Evolutionary conservation across 257 asterid genomes (phyloP), one percentile per base, ranked within the genome.

Genomic region (Lantana camara): DNA sequence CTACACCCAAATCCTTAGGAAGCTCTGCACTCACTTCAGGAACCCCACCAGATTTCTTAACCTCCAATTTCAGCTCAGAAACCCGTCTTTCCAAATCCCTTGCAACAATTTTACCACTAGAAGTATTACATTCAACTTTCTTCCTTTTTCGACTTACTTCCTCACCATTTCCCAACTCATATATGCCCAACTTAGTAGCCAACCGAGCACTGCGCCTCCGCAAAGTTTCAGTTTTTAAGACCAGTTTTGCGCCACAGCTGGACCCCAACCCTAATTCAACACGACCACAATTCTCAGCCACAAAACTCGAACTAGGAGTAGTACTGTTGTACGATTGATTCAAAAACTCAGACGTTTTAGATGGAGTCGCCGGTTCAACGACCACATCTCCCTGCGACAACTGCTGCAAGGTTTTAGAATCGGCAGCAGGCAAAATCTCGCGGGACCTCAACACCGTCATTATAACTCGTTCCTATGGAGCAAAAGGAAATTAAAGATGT

Each of bases 381-480:
- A 32, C 74, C 67, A 45, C 80, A 22, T 40, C 68, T 22, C 63
- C 79, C 14, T 14, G 27, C 32, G 60, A 50, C 53, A 63, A 47
- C 1, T 75, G 75, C 46, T 49, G 65, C 21, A 68, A 48, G 27
- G 50, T 14, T 60, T 72, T 71, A n/a, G 75, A 22, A 50, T 73
- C 21, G 34, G 52, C 41, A 5, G 69, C 34, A 7, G 83, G 20
- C 58, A 34, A 22, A 50, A 70, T 66, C 58, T 73, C 66, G 35
- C 90, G 80, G 16, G 94, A 87, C 82, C 98, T 82, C 77, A 78
- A 48, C 35, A 75, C 82, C 46, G 84, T 77, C 96, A 89, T 92
- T 62, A 14, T 40, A 42, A 17, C 15, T 41, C 44, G 3, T 50
- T 22, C 64, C 74, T 67, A 68, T 11, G 29, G 49, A 38, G 63